Conservation (phyloP, 2,329 filamentous ascomycete genomes). For the Amauroascus verrucosus region DNA sequence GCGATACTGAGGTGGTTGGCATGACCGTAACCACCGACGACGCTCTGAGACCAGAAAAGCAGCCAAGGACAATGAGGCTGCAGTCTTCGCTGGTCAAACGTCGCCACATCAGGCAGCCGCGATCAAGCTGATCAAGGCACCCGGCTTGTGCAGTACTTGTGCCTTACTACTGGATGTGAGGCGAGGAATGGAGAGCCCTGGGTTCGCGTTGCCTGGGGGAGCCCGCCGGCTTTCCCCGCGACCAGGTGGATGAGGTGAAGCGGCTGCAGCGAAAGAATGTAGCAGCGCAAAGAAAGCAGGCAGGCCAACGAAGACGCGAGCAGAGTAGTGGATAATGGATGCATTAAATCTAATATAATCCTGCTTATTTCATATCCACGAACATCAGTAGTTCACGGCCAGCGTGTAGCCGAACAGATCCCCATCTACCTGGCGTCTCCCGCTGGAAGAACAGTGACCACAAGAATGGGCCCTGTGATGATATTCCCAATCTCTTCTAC, state of each 20-base stretch:
- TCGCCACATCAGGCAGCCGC: too few relatives aligned
- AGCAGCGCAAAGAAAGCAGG: neutral
- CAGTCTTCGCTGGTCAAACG: too few relatives aligned
- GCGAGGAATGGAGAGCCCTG: too few relatives aligned
- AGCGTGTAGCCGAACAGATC: neutral
- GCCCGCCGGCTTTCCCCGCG: neutral
- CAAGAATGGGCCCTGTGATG: too few relatives aligned
- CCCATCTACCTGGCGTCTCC: neutral
- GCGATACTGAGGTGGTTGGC: neutral
- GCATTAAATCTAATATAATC: slow-evolving; percentile 3
- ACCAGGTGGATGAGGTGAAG: neutral
- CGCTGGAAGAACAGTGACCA: too few relatives aligned
- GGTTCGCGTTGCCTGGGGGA: neutral
- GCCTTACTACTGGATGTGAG: too few relatives aligned
- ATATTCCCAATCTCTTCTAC: too few relatives aligned
- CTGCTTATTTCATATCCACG: slow-evolving; percentile 3
- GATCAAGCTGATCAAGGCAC: too few relatives aligned
- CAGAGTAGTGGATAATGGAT: neutral
- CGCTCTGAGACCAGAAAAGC: slow-evolving; percentile 5
- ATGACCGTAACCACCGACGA: neutral
- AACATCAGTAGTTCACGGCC: neutral
- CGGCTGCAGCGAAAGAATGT: neutral
- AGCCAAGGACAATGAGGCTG: too few relatives aligned
- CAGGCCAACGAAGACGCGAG: slow-evolving; percentile 3
- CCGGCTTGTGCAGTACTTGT: too few relatives aligned